Evolutionary conservation across 495 filamentous ascomycete species (phyloP), one percentile per base, ranked within the genome.

Genomic region (Clohesyomyces aquaticus): DNA sequence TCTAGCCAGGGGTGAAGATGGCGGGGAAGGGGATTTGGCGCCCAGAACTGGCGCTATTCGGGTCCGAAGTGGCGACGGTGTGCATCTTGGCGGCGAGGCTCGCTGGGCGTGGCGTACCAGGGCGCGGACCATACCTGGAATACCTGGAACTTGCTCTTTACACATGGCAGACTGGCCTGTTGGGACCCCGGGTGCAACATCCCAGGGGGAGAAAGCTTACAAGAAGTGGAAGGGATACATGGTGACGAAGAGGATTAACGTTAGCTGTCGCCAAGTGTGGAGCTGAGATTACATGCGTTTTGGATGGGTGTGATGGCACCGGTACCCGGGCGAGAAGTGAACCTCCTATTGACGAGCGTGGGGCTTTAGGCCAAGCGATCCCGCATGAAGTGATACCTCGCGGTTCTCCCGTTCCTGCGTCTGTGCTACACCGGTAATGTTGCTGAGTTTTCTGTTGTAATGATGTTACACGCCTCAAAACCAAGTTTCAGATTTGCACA

Each of bases 81-180:
- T 69, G 1, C 62, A 65, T 41, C 56, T 69, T 26, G 53, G 53
- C n/a, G 67, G 67, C 1, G 56, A 63, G 18, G 62, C 67, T 11
- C n/a, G 67, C n/a, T 69, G 67, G 67, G 67, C 67, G 48, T 69
- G 67, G 67, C 67, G 66, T 50, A 56, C 67, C 1, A 69, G 65
- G 67, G 52, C 67, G 9, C 49, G 62, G 6, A 62, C 53, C 1
- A 61, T 69, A 19, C 61, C n/a, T n/a, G n/a, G n/a, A n/a, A n/a
- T n/a, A n/a, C n/a, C 67, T 9, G 47, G 62, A 6, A 69, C 67
- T 1, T 66, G 62, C 28, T 62, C 67, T n/a, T 4, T 42, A 26
- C 47, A 46, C 42, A 52, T 69, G 41, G 29, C 43, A 22, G 29
- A 47, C 19, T 69, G 61, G 61, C 67, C 67, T 4, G 61, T 69